phyloP scores from a whole-genome alignment of 2,329 filamentous ascomycete species.

The Colletotrichum higginsianum region DNA sequence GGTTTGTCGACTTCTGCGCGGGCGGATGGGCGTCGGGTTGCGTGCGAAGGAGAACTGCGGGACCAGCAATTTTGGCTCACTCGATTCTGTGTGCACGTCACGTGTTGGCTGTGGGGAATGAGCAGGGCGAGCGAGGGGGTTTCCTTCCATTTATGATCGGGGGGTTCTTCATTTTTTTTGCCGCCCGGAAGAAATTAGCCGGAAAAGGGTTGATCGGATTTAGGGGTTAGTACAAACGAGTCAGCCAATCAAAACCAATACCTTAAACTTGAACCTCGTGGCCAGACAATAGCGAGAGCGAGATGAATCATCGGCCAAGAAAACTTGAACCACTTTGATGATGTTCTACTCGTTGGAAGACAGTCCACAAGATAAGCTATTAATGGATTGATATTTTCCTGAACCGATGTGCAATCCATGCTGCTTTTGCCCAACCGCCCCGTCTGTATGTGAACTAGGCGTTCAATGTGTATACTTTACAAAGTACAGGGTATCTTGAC shows the following conservation, averaged over 20 bases:
- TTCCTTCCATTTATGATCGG: not conserved
- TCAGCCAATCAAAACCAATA: not conserved
- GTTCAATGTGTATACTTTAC: slow-evolving; percentile 18
- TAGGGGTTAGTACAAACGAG: not conserved
- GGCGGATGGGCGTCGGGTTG: slow-evolving; percentile 36
- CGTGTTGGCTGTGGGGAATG: slow-evolving; percentile 33
- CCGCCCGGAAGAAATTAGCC: slow-evolving; percentile 22
- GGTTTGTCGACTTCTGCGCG: slow-evolving; percentile 26
- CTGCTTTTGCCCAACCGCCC: slow-evolving; percentile 5
- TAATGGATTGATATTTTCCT: not conserved
- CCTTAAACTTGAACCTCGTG: not conserved
- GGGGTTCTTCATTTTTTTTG: not conserved
- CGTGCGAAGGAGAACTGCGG: slow-evolving; percentile 19
- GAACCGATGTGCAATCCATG: not conserved
- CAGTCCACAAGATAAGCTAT: too few relatives aligned
- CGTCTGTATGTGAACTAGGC: not conserved
- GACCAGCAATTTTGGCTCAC: slow-evolving; percentile 27
- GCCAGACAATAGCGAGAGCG: not conserved
- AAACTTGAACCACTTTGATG: not conserved
- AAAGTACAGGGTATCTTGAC: slow-evolving; percentile 38
- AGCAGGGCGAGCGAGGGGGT: slow-evolving; percentile 34
- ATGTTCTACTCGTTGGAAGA: not conserved
- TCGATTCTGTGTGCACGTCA: slow-evolving; percentile 42
- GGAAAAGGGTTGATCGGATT: slow-evolving; percentile 28
- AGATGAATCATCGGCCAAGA: slow-evolving; percentile 34